phyloP scores from a whole-genome alignment of 768 basidiomycete genomes.

The Macrocybe gigantea region DNA sequence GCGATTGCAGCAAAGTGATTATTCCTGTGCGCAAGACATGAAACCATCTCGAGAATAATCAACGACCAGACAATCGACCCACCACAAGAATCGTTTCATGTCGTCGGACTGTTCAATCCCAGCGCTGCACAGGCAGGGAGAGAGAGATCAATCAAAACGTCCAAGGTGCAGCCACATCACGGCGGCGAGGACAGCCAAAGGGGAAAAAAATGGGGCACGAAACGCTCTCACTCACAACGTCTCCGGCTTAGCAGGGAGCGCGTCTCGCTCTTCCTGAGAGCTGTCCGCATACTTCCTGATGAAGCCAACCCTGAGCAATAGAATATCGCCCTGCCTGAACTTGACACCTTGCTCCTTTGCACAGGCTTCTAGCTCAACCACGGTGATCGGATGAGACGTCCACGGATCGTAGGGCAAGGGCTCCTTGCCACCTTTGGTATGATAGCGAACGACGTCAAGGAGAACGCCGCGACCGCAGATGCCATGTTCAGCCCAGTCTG shows the following conservation, averaged over 20 bases:
- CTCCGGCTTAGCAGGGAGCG: slow-evolving; percentile 34
- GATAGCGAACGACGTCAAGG: slow-evolving; percentile 55
- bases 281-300: slow-evolving; percentile 46
- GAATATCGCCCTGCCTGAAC: slow-evolving; percentile 55
- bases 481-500: slow-evolving; percentile 69
- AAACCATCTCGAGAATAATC: not conserved
- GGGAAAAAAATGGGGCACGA: not conserved
- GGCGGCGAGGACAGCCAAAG: not conserved
- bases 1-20: slow-evolving; percentile 70
- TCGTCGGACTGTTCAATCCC: slow-evolving; percentile 65
- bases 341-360: slow-evolving; percentile 52
- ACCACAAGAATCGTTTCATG: slow-evolving; percentile 74
- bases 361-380: slow-evolving; percentile 51
- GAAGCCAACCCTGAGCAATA: slow-evolving; percentile 58
- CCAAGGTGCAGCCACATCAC: not conserved
- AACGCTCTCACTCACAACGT: slow-evolving; percentile 40
- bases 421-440: slow-evolving; percentile 28
- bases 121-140: slow-evolving; percentile 46
- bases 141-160: no score
- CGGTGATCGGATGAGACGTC: slow-evolving; percentile 45
- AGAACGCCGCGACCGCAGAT: slow-evolving; percentile 66
- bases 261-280: slow-evolving; percentile 38
- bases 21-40: slow-evolving; percentile 37
- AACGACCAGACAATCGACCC: slow-evolving; percentile 11
- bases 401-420: slow-evolving; percentile 60